Percentiles rank a stretch among this genome's conserved stretches.
Evolutionary conservation across 768 basidiomycete species (phyloP).

Genomic region (Agaricus subrufescens): DNA sequence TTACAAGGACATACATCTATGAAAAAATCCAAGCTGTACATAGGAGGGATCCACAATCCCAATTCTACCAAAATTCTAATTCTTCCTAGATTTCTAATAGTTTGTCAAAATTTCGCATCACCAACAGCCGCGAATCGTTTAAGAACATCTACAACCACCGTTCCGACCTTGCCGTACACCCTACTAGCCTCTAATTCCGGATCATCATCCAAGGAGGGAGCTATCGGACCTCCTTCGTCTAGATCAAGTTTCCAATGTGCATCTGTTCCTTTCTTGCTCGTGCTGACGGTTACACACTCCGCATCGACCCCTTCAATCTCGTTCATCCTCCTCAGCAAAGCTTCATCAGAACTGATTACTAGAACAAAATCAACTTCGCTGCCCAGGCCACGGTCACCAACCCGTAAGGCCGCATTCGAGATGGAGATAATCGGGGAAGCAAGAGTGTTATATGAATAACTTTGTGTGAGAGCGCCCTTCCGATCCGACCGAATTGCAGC

Average conservation of each 20-base stretch:
- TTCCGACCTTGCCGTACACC: background rate
- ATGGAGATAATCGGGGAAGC: background rate
- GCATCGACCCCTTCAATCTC: slow-evolving; percentile 64
- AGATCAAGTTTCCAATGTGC: slow-evolving; percentile 61
- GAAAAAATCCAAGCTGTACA: background rate
- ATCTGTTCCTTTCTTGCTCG: slow-evolving; percentile 72
- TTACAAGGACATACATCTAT: background rate
- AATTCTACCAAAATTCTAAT: background rate
- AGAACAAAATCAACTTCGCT: slow-evolving; percentile 55
- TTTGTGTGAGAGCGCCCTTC: background rate
- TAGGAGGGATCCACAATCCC: background rate
- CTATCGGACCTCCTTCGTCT: slow-evolving; percentile 16
- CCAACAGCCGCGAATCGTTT: slow-evolving; percentile 3
- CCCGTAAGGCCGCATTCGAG: slow-evolving; percentile 8
- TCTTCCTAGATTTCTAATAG: background rate
- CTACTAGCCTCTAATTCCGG: background rate
- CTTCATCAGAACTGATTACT: slow-evolving; percentile 73
- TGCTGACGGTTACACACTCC: slow-evolving; percentile 47
- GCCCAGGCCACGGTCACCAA: slow-evolving; percentile 23
- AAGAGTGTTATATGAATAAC: background rate
- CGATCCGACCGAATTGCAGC: slow-evolving; percentile 22
- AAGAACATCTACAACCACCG: slow-evolving; percentile 1
- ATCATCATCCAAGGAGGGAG: background rate
- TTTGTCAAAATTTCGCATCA: background rate
- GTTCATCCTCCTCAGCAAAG: slow-evolving; percentile 68